Evolutionary conservation across 768 basidiomycete species (phyloP), one percentile per base, ranked within the genome.

Genomic region (Mycena floridula): DNA sequence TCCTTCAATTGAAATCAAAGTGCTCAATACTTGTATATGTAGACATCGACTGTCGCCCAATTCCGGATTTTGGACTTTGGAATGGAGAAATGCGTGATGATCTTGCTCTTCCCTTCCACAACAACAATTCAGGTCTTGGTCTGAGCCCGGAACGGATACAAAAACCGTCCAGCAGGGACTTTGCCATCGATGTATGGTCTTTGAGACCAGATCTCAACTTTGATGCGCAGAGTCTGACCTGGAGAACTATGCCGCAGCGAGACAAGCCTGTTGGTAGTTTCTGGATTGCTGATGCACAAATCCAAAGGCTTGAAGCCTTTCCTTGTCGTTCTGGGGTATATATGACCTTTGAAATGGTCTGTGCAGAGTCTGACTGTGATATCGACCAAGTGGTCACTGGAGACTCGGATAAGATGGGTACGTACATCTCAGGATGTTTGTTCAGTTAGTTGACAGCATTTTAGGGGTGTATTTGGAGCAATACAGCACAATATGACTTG

Each of bases 61-160:
- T 63, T 62, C 41, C 52, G 54, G 23, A 55, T 56, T 7, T 46
- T 59, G 25, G 62, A 63, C 49, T 63, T 54, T 44, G 62, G 62
- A 5, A 60, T 63, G 60, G 60, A 63, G 43, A 48, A 50, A 25
- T 63, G 62, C 44, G 50, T 46, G 15, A 41, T 60, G 18, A 45
- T n/a, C n/a, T n/a, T n/a, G n/a, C 50, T 8, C 42, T 60, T 18
- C 43, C 53, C 12, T 42, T 59, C 20, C 57, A 58, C 16, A 26
- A 52, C 2, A 46, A 25, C 41, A 39, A 50, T 28, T 42, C 47
- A 23, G 42, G 32, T 15, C 32, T 15, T 7, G 13, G 3, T 35
- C 32, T 35, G n/a, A n/a, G n/a, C n/a, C n/a, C n/a, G n/a, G n/a
- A n/a, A 35, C 32, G 13, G 7, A 35, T 15, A 35, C 13, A 18